Conservation (phyloP, 768 basidiomycete species). For the Amanita polypyramis region DNA sequence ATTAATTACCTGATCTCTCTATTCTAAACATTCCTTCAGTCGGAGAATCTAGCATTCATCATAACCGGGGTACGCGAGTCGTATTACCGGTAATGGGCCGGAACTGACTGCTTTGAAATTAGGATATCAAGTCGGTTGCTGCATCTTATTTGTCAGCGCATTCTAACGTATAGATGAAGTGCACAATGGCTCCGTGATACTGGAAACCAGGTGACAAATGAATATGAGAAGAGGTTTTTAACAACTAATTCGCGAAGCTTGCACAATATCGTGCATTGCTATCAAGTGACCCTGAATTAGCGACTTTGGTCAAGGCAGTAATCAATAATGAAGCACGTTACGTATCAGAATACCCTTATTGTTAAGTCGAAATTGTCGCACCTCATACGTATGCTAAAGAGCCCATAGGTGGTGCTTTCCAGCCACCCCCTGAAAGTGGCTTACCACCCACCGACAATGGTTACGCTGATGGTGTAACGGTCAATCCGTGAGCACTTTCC, state of each 20-base stretch:
- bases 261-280: conserved; percentile 59
- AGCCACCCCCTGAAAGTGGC: conserved; percentile 70
- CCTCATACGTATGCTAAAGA: not conserved
- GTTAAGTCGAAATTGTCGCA: conserved; percentile 20
- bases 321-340: conserved; percentile 75
- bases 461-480: conserved; percentile 58
- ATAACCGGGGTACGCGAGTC: conserved; percentile 54
- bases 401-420: conserved; percentile 53
- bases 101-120: not conserved
- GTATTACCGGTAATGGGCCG: not conserved
- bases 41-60: conserved; percentile 66
- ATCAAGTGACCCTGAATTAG: conserved; percentile 43
- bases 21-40: conserved; percentile 21
- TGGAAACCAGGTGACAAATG: conserved; percentile 50
- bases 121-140: conserved; percentile 64
- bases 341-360: conserved; percentile 65
- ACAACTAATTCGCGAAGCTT: conserved; percentile 32
- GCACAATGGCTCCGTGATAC: conserved; percentile 83
- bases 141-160: not conserved
- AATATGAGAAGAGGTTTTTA: not conserved
- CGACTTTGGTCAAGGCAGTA: conserved; percentile 64
- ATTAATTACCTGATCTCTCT: not conserved
- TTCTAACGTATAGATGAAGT: conserved; percentile 23
- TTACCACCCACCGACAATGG: conserved; percentile 53
- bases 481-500: conserved; percentile 55